Percentiles rank a stretch among this genome's conserved stretches.
phyloP scores from a whole-genome alignment of 2,329 filamentous ascomycete genomes.

The Cercospora janseana region DNA sequence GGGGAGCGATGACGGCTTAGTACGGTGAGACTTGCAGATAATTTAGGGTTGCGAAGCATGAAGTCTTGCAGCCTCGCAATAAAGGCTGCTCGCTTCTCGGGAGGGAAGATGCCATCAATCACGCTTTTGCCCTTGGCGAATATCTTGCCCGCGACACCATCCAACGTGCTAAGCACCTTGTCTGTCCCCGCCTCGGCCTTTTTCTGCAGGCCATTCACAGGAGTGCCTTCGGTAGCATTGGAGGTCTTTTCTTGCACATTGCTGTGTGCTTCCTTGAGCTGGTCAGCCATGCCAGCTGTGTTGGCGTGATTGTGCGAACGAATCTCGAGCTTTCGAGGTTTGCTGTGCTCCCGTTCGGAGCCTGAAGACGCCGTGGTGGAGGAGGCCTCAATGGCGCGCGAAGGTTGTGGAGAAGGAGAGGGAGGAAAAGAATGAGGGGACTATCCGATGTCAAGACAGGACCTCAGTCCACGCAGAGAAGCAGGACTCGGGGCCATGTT shows the following conservation, averaged over 20 bases:
- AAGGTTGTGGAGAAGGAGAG: not conserved
- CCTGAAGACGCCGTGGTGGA: slow-evolving; percentile 24
- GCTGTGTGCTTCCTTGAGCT: slow-evolving; percentile 23
- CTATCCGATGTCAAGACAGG: not conserved
- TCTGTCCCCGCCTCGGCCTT: slow-evolving; percentile 32
- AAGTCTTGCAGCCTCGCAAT: slow-evolving; percentile 56
- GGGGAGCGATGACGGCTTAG: too few relatives aligned
- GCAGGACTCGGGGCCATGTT: slow-evolving; percentile 5
- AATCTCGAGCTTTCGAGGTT: slow-evolving; percentile 34
- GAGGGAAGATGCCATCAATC: slow-evolving; percentile 57
- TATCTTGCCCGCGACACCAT: slow-evolving; percentile 32
- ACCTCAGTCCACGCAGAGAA: not conserved
- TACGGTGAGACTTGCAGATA: slow-evolving; percentile 57
- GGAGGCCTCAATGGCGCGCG: slow-evolving; percentile 3
- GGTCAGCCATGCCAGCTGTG: slow-evolving; percentile 28
- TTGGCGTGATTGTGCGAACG: slow-evolving; percentile 23
- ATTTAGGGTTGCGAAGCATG: slow-evolving; percentile 62
- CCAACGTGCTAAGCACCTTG: slow-evolving; percentile 32
- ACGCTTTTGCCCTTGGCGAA: slow-evolving; percentile 36
- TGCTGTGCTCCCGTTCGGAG: slow-evolving; percentile 19
- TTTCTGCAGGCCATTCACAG: slow-evolving; percentile 24
- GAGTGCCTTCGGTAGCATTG: slow-evolving; percentile 26
- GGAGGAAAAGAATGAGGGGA: not conserved
- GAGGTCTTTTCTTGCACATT: slow-evolving; percentile 24
- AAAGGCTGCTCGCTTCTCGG: slow-evolving; percentile 58